Percentiles rank a stretch among this genome's conserved stretches.
Conservation (phyloP, 768 basidiomycete genomes). For the Sporobolomyces roseus region DNA sequence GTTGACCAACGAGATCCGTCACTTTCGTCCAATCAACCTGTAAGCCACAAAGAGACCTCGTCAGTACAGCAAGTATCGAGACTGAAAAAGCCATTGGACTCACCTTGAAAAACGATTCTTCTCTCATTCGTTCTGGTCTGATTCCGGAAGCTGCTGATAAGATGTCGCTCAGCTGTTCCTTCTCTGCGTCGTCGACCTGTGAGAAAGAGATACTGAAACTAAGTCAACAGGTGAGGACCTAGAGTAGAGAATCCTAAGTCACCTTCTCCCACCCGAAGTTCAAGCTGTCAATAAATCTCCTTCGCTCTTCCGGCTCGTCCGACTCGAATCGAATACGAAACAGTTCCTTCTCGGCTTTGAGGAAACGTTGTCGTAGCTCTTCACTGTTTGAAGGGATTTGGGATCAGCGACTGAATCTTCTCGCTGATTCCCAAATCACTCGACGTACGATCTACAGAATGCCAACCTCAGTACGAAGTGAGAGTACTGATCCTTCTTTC, state of each 20-base stretch:
- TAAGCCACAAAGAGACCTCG: not conserved
- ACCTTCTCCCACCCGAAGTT: conserved; percentile 51
- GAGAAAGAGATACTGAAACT: not conserved
- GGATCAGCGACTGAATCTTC: not conserved
- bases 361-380: conserved; percentile 78
- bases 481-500: conserved; percentile 77
- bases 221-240: not conserved
- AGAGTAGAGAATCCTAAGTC: conserved; percentile 10
- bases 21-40: conserved; percentile 97
- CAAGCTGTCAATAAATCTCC: conserved; percentile 58
- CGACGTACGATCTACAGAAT: conserved; percentile 86
- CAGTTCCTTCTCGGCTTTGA: conserved; percentile 79
- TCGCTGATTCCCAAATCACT: not conserved
- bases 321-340: conserved; percentile 76
- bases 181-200: conserved; percentile 64
- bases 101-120: conserved; percentile 76
- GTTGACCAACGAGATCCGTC: conserved; percentile 79
- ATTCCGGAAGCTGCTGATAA: conserved; percentile 56
- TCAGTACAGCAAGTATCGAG: not conserved
- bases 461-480: conserved; percentile 92
- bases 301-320: conserved; percentile 59
- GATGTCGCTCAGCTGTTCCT: conserved; percentile 53
- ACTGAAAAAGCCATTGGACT: not conserved
- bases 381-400: conserved; percentile 59
- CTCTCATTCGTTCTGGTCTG: conserved; percentile 48